A percentile compares a stretch with the other conserved stretches of the same genome.
Conservation (phyloP, 805 yeast genomes). For the Jamesozyma jinghongensis region DNA sequence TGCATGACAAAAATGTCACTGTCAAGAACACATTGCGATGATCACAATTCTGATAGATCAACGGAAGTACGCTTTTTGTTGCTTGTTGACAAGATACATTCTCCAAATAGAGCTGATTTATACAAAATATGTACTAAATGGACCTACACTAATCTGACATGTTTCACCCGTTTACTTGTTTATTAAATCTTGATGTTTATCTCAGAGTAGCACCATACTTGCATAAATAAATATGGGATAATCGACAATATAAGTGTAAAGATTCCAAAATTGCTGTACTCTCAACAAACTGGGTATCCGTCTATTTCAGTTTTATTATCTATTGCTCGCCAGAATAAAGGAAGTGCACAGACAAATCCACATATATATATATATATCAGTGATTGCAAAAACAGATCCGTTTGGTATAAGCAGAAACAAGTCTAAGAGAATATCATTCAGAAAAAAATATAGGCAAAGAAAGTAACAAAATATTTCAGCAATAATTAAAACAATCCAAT, state of each 20-base stretch:
- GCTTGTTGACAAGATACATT: no score
- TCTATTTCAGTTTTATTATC: conserved; percentile 41
- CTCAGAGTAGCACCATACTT: conserved; percentile 37
- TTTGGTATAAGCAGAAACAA: conserved; percentile 40
- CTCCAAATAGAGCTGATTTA: no score
- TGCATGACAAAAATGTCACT: no score
- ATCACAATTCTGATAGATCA: no score
- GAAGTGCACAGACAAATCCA: conserved; percentile 52
- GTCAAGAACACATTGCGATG: no score
- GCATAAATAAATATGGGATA: conserved; percentile 40
- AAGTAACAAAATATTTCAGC: conserved; percentile 35
- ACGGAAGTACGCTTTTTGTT: no score
- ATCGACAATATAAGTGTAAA: conserved; percentile 35
- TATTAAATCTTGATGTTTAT: conserved; percentile 5
- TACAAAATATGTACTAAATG: no score
- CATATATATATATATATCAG: conserved; percentile 40
- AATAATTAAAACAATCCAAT: conserved; percentile 43
- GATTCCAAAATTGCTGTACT: conserved; percentile 41
- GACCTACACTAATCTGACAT: no score
- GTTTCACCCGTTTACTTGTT: no score
- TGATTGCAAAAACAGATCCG: conserved; percentile 55
- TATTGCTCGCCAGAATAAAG: conserved; percentile 54
- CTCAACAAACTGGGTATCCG: conserved; percentile 52
- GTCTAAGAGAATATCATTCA: conserved; percentile 43
- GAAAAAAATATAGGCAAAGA: conserved; percentile 38